Evolutionary conservation across 78 protist genomes (phyloP).

Genomic region (Capsaspora owczarzaki): DNA sequence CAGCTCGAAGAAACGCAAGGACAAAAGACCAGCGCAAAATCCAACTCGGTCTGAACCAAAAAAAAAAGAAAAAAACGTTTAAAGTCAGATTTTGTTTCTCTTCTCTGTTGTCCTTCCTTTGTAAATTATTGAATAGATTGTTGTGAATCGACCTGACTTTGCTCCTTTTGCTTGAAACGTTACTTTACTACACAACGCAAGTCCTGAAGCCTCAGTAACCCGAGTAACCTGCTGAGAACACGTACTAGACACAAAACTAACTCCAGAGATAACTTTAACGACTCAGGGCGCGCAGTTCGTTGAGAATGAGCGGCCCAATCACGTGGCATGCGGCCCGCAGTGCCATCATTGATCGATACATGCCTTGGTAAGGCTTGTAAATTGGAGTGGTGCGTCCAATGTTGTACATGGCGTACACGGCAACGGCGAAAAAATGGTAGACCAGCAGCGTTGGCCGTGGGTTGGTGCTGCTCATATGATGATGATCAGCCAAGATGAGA

Average conservation of each 20-base stretch:
- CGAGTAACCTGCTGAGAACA: neutral
- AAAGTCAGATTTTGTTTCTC: neutral
- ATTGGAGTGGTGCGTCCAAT: neutral
- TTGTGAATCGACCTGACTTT: neutral
- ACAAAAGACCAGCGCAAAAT: no score
- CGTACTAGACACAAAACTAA: neutral
- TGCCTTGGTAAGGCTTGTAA: neutral
- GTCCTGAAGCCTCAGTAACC: neutral
- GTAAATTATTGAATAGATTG: neutral
- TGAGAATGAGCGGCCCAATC: constrained; percentile 4
- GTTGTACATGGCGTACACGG: constrained; percentile 4
- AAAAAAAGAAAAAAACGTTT: neutral
- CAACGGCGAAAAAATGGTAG: constrained; percentile 30
- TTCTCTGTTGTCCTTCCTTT: no score
- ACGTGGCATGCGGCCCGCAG: constrained; percentile 7
- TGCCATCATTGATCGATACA: neutral
- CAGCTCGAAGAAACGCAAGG: no score
- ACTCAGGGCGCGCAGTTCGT: constrained; percentile 1
- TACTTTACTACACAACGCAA: neutral
- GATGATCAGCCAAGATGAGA: neutral
- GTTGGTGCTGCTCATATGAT: neutral
- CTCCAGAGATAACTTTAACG: neutral
- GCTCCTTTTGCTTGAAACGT: neutral
- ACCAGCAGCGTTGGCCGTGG: neutral
- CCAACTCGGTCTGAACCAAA: no score